phyloP scores from a whole-genome alignment of 108 stramenopile species.

The Cylindrotheca closterium region DNA sequence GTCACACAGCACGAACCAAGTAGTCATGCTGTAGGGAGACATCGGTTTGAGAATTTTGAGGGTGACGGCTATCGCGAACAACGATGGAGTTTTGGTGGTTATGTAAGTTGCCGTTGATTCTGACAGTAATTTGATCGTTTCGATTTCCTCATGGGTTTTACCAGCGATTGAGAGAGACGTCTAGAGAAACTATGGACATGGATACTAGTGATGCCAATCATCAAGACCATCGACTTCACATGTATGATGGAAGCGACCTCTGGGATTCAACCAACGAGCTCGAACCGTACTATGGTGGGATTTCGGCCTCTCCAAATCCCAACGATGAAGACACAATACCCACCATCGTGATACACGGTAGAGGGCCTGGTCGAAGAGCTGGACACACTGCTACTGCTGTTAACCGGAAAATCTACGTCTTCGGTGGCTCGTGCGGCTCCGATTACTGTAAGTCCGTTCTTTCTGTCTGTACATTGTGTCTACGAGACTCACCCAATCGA shows the following conservation, averaged over 20 bases:
- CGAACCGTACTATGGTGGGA: conserved; percentile 12
- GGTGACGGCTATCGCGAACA: neutral
- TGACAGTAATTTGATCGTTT: neutral
- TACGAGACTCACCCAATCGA: too few relatives aligned
- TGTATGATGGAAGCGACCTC: conserved; percentile 32
- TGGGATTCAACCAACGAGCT: conserved; percentile 60
- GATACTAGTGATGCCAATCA: conserved; percentile 5
- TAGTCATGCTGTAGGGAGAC: conserved; percentile 11
- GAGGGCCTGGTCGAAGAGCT: conserved; percentile 82
- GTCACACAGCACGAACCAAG: conserved; percentile 55
- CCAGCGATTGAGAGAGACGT: neutral
- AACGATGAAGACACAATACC: conserved; percentile 84
- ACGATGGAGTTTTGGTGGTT: conserved; percentile 15
- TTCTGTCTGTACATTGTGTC: conserved; percentile 36
- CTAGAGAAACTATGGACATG: conserved; percentile 8
- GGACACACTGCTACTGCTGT: conserved; percentile 95
- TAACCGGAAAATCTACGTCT: conserved; percentile 74
- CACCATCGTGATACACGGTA: conserved; percentile 67
- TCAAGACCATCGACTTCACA: conserved; percentile 11
- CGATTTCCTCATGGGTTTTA: neutral
- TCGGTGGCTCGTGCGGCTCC: conserved; percentile 78
- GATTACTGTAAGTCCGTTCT: conserved; percentile 14
- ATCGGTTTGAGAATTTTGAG: conserved; percentile 12
- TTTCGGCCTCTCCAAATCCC: conserved; percentile 65
- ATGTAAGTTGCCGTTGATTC: neutral